Evolutionary conservation across 106 monocot species (phyloP).

Genomic region (Acorus gramineus): DNA sequence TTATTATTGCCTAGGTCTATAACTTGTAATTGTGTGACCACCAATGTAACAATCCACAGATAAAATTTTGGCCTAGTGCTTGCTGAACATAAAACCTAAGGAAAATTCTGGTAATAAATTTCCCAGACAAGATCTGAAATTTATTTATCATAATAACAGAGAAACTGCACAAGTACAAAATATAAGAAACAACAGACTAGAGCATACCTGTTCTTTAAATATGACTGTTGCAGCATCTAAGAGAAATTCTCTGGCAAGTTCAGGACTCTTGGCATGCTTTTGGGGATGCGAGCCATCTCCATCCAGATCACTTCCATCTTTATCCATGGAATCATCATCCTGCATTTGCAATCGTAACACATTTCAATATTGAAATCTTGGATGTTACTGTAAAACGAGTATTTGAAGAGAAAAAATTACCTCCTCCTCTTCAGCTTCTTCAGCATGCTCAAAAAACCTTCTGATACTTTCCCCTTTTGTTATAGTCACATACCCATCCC

Average conservation of each 20-base stretch:
- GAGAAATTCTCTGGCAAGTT: slow-evolving; percentile 97
- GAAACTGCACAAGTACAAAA: too few relatives aligned
- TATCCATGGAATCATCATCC: slow-evolving; percentile 92
- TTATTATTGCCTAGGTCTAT: too few relatives aligned
- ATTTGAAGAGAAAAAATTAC: slow-evolving; percentile 15
- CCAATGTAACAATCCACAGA: too few relatives aligned
- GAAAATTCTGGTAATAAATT: too few relatives aligned
- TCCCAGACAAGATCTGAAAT: too few relatives aligned
- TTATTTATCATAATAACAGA: too few relatives aligned
- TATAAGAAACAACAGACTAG: neutral
- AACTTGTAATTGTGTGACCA: too few relatives aligned
- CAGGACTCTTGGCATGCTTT: slow-evolving; percentile 99
- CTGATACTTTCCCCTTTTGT: slow-evolving; percentile 77
- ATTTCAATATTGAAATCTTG: neutral
- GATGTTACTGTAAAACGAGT: too few relatives aligned
- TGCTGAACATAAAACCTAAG: neutral
- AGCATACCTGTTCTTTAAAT: slow-evolving; percentile 91
- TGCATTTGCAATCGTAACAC: slow-evolving; percentile 19
- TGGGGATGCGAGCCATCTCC: slow-evolving; percentile 72
- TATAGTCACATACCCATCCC: slow-evolving; percentile 86
- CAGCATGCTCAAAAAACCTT: slow-evolving; percentile 95
- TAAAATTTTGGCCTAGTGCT: too few relatives aligned
- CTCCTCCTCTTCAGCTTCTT: slow-evolving; percentile 99
- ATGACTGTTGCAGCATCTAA: slow-evolving; percentile 95
- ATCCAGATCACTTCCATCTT: slow-evolving; percentile 83